Base-by-base conservation (phyloP, 768 basidiomycete species). In the Trametopsis cervina region DNA sequence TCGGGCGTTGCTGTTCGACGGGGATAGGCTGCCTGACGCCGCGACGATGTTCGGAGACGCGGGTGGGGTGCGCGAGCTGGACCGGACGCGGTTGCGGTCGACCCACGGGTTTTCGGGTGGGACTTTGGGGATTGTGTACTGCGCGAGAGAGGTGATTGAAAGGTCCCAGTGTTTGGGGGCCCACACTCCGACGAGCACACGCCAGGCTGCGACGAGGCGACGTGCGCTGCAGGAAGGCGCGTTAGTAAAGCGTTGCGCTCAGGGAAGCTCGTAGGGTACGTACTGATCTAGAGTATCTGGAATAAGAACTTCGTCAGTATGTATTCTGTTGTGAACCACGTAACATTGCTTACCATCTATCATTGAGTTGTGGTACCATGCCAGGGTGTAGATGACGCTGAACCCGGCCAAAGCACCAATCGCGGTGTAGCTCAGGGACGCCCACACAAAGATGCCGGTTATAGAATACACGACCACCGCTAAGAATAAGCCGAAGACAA, bases 161-260 rank as follows among this genome's bases (percentile, higher is more conserved):
- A 94, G 70, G 54, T 96, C 94, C 82, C 84, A 89, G 39, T 69
- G 71, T 62, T 78, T 82, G 4, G 94, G 93, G 0, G 77, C 76
- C 96, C 96, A 98, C 11, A 98, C 81, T 5, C 94, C 96, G 54
- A 97, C 78, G 12, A 99, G 77, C n/a, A 96, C 82, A 46, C 91
- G 83, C 93, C 95, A 99, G n/a, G 93, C 83, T 4, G 94, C 89
- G 15, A 86, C 74, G 41, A 95, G 76, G 36, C 87, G 88, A 66
- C 93, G 95, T 42, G 82, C 79, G 24, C 92, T 92, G 46, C 3
- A 39, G 24, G 44, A 33, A 7, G 29, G 15, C 15, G 15, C 15
- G 29, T 33, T 15, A 33, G 29, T 33, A 7, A 33, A 15, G 9
- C 9, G 15, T 7, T 15, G 29, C 9, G n/a, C 29, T 52, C 23